These are phyloP conservation scores for Taxillus chinensis DNA, from an alignment of 164 flowering plant species.

Conservation along the genomic window DNA sequence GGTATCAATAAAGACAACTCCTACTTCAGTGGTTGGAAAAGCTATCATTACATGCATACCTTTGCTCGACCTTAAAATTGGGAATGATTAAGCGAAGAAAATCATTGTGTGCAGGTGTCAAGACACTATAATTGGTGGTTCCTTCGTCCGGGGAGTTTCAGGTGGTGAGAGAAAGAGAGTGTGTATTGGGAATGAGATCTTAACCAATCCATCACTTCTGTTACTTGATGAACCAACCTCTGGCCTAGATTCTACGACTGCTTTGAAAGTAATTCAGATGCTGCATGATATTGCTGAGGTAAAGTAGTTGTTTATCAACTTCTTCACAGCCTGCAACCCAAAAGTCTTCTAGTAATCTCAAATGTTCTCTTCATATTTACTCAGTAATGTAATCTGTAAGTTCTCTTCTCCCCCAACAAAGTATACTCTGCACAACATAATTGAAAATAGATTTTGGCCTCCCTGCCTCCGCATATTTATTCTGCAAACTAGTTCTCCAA, in stretches of 20 bases:
- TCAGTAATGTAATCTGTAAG: too few relatives aligned
- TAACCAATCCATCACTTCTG: slow-evolving; percentile 84
- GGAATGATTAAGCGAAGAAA: background rate
- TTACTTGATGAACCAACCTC: slow-evolving; percentile 98
- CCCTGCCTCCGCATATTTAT: too few relatives aligned
- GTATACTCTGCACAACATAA: too few relatives aligned
- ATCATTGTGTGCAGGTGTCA: slow-evolving; percentile 48
- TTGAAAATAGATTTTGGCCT: too few relatives aligned
- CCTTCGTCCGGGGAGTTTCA: slow-evolving; percentile 94
- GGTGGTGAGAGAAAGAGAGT: slow-evolving; percentile 98
- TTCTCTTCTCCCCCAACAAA: too few relatives aligned
- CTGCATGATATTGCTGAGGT: slow-evolving; percentile 93
- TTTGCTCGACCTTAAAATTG: background rate
- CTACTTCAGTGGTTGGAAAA: background rate
- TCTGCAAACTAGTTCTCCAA: too few relatives aligned
- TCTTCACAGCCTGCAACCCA: too few relatives aligned
- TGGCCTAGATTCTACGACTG: slow-evolving; percentile 96
- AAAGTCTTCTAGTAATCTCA: too few relatives aligned
- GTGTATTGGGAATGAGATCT: slow-evolving; percentile 84
- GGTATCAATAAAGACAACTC: too few relatives aligned
- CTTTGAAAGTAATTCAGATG: slow-evolving; percentile 66
- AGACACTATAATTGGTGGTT: slow-evolving; percentile 92
- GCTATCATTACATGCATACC: background rate
- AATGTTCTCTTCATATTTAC: too few relatives aligned
- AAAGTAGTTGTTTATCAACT: slow-evolving; percentile 2